Evolutionary conservation across 306 rosid species (phyloP).

Genomic region (Gastrolobium villosum): DNA sequence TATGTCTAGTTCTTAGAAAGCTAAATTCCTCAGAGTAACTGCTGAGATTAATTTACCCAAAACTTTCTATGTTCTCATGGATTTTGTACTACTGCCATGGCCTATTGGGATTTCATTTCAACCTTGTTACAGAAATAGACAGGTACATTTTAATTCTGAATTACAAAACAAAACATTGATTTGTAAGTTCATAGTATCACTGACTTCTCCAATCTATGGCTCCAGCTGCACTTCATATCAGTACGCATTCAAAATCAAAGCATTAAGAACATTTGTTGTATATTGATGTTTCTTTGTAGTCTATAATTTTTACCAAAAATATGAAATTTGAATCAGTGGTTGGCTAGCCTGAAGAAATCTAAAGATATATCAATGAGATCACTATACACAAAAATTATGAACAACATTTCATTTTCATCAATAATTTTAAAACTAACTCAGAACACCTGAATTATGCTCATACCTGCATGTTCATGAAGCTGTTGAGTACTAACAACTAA

Average conservation of each 20-base stretch:
- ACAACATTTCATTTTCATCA: slow-evolving; percentile 22
- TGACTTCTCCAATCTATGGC: background rate
- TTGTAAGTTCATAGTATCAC: background rate
- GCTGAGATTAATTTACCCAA: background rate
- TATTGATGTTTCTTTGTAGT: background rate
- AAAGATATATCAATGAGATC: slow-evolving; percentile 4
- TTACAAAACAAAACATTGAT: slow-evolving; percentile 1
- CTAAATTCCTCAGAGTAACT: background rate
- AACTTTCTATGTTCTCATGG: slow-evolving; percentile 13
- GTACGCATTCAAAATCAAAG: background rate
- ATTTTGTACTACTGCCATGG: slow-evolving; percentile 4
- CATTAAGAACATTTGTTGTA: background rate
- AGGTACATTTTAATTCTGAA: background rate
- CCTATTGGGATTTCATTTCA: slow-evolving; percentile 27
- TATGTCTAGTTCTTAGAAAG: slow-evolving; percentile 34
- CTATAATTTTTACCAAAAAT: background rate
- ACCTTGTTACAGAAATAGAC: slow-evolving; percentile 28
- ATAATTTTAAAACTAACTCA: slow-evolving; percentile 20
- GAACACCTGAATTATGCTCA: slow-evolving; percentile 47
- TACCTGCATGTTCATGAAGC: slow-evolving; percentile 79
- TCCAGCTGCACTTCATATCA: background rate
- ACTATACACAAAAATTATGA: background rate
- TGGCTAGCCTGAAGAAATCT: slow-evolving; percentile 17
- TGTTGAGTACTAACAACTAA: slow-evolving; percentile 54
- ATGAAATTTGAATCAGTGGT: background rate